Evolutionary conservation across 2,329 filamentous ascomycete genomes (phyloP).

Genomic region (Leptoxyphium fumago): DNA sequence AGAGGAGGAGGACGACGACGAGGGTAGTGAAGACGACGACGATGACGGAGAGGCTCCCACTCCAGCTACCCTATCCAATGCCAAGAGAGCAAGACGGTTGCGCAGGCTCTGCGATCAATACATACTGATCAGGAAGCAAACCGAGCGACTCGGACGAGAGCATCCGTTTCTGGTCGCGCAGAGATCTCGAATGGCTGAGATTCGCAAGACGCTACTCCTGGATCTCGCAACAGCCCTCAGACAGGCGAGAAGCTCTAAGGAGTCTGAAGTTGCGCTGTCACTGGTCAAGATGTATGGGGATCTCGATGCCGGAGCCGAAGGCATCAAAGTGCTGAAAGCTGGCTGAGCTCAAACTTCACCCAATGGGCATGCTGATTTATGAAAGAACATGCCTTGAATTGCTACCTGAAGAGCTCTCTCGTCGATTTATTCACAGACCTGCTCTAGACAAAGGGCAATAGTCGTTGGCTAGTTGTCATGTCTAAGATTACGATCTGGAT

Average conservation of each 20-base stretch:
- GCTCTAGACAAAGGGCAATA: no score
- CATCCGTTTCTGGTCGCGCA: slow-evolving; percentile 52
- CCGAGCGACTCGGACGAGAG: slow-evolving; percentile 35
- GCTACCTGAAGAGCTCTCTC: no score
- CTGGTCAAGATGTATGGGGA: slow-evolving; percentile 46
- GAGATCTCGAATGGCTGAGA: slow-evolving; percentile 38
- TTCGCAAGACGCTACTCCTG: slow-evolving; percentile 47
- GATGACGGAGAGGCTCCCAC: slow-evolving; percentile 14
- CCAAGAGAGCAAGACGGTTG: slow-evolving; percentile 35
- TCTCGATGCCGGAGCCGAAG: slow-evolving; percentile 45
- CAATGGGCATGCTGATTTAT: no score
- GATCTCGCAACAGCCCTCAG: slow-evolving; percentile 50
- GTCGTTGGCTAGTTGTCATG: no score
- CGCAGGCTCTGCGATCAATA: slow-evolving; percentile 21
- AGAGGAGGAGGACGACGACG: slow-evolving; percentile 16
- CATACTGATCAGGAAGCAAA: slow-evolving; percentile 38
- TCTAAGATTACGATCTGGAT: no score
- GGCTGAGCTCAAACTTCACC: slow-evolving; percentile 7
- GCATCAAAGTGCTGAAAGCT: slow-evolving; percentile 40
- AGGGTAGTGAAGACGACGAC: slow-evolving; percentile 18
- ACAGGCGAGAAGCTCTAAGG: slow-evolving; percentile 32
- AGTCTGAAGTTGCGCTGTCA: slow-evolving; percentile 34
- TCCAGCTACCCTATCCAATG: not conserved
- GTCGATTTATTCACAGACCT: no score
- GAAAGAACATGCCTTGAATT: no score